A percentile compares a stretch with the other conserved stretches of the same genome.
phyloP scores from a whole-genome alignment of 202 grass and related monocot genomes.

The Panicum virgatum region DNA sequence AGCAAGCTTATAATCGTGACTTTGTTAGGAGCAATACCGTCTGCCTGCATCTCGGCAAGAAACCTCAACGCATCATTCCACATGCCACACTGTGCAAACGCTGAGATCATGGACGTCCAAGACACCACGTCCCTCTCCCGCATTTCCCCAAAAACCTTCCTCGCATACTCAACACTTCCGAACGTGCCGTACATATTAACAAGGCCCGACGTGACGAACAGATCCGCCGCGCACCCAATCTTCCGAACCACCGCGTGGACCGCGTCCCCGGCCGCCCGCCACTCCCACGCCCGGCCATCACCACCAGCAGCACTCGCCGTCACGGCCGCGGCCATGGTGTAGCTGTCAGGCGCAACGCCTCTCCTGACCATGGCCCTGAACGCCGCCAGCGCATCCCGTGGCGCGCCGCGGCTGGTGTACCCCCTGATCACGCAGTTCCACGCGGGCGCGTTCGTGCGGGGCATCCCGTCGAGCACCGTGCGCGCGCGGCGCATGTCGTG shows the following conservation, averaged over 20 bases:
- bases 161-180: constrained; percentile 41
- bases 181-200: constrained; percentile 46
- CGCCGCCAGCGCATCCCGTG: constrained; percentile 46
- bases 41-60: constrained; percentile 60
- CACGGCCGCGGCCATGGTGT: constrained; percentile 59
- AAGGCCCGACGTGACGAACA: constrained; percentile 76
- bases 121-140: constrained; percentile 68
- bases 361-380: constrained; percentile 50
- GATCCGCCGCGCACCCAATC: constrained; percentile 49
- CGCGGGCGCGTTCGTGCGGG: constrained; percentile 44
- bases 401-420: constrained; percentile 42
- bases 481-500: constrained; percentile 49
- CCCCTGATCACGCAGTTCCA: constrained; percentile 90
- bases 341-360: constrained; percentile 48
- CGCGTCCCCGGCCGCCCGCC: constrained; percentile 19
- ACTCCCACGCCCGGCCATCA: constrained; percentile 9
- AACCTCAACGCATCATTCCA: constrained; percentile 51
- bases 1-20: constrained; percentile 65
- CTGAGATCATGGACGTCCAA: constrained; percentile 84
- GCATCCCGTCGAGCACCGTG: constrained; percentile 60
- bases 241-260: constrained; percentile 58
- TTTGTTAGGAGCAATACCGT: constrained; percentile 61
- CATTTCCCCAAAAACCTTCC: constrained; percentile 72
- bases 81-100: constrained; percentile 43
- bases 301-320: constrained; percentile 37